A percentile compares a stretch with the other conserved stretches of the same genome.
Conservation (phyloP, 2,329 filamentous ascomycete species). For the Tolypocladium ophioglossoides region DNA sequence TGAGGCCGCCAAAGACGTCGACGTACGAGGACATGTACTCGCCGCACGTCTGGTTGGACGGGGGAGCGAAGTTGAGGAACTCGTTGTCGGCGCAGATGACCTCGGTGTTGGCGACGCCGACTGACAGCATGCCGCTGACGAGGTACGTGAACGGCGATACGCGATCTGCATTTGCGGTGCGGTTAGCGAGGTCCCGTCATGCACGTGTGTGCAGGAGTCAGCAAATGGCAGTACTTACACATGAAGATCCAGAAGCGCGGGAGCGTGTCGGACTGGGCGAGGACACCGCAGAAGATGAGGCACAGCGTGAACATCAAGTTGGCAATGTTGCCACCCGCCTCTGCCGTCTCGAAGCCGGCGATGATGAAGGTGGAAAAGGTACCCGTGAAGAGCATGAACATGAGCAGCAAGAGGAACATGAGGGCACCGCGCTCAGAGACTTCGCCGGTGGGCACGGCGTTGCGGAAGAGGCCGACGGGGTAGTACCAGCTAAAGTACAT, state of each 20-base stretch:
- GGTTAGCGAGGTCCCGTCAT: not conserved
- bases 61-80: constrained; percentile 54
- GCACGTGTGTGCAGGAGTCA: not conserved
- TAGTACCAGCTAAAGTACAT: constrained; percentile 82
- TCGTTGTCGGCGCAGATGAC: constrained; percentile 63
- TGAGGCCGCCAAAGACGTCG: constrained; percentile 35
- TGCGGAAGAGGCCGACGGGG: constrained; percentile 65
- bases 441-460: constrained; percentile 51
- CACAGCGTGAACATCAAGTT: constrained; percentile 64
- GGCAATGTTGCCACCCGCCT: constrained; percentile 65
- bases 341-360: constrained; percentile 62
- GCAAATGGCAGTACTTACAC: constrained; percentile 15
- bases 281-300: constrained; percentile 67
- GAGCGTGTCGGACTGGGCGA: constrained; percentile 50
- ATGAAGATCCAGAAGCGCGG: constrained; percentile 77
- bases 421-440: constrained; percentile 61
- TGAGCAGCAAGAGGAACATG: constrained; percentile 66
- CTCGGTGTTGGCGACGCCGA: constrained; percentile 54
- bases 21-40: constrained; percentile 48
- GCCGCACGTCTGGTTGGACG: constrained; percentile 44
- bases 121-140: constrained; percentile 59
- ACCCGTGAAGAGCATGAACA: constrained; percentile 70
- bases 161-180: constrained; percentile 38
- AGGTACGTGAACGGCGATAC: constrained; percentile 77
- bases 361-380: constrained; percentile 76